These are phyloP conservation scores for Fragaria iinumae DNA, from an alignment of 306 rosid species.

Conservation along the genomic window DNA sequence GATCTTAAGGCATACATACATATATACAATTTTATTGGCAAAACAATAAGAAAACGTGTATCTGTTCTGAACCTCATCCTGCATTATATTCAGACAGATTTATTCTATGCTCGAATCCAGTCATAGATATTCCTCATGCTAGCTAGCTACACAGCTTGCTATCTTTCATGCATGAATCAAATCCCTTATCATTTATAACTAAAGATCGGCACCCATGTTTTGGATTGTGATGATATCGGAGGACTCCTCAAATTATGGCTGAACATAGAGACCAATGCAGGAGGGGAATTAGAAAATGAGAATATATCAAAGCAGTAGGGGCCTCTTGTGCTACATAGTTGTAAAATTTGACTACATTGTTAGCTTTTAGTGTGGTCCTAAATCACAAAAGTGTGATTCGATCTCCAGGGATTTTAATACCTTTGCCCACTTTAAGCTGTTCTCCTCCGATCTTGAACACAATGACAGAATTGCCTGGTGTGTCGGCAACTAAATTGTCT, in stretches of 20 bases:
- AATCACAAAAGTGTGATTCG: slow-evolving; percentile 15
- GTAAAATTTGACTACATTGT: slow-evolving; percentile 34
- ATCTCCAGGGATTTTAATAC: slow-evolving; percentile 3
- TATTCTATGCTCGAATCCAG: background rate
- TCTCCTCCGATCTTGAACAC: slow-evolving; percentile 12
- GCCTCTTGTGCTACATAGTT: slow-evolving; percentile 10
- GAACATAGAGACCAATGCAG: slow-evolving; percentile 6
- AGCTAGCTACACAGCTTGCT: background rate
- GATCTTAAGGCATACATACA: background rate
- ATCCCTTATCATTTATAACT: background rate
- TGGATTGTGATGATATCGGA: background rate
- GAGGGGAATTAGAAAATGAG: background rate
- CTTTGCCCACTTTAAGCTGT: slow-evolving; percentile 9
- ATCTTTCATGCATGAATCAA: background rate
- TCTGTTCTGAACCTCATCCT: slow-evolving; percentile 15
- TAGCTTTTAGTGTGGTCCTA: slow-evolving; percentile 26
- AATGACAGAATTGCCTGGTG: background rate
- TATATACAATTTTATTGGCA: background rate
- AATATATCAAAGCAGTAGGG: background rate
- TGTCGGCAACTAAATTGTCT: slow-evolving; percentile 31
- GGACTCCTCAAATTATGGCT: background rate
- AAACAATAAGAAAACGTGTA: slow-evolving; percentile 33
- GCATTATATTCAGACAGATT: background rate
- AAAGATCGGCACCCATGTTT: background rate
- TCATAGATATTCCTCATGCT: background rate